These are phyloP conservation scores for Turritis glabra DNA, from an alignment of 345 rosid genomes.

Conservation along the genomic window DNA sequence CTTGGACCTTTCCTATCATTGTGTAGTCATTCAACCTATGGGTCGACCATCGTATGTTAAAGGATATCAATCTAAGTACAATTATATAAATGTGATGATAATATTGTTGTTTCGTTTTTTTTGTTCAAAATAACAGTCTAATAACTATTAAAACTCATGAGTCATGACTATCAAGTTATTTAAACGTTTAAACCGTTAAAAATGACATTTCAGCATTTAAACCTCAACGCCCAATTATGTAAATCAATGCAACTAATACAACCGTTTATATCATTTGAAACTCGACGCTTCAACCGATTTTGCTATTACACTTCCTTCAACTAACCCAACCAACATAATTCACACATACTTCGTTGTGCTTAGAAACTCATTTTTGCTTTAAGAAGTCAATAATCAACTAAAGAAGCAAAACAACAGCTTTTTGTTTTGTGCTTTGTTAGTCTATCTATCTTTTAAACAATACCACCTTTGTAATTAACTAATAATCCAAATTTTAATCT, in stretches of 20 bases:
- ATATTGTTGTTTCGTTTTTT: neutral
- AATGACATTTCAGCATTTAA: slow-evolving; percentile 34
- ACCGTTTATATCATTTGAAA: slow-evolving; percentile 36
- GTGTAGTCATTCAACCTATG: slow-evolving; percentile 24
- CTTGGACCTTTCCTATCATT: slow-evolving; percentile 15
- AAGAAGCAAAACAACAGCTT: slow-evolving; percentile 29
- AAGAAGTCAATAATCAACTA: slow-evolving; percentile 22
- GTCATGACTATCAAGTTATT: neutral
- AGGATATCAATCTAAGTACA: slow-evolving; percentile 2
- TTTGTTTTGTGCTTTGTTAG: slow-evolving; percentile 25
- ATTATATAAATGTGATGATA: slow-evolving; percentile 18
- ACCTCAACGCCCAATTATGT: slow-evolving; percentile 11
- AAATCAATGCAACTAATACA: slow-evolving; percentile 29
- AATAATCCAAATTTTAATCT: neutral
- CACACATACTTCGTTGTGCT: neutral
- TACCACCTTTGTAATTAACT: slow-evolving; percentile 1
- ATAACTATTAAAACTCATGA: slow-evolving; percentile 1
- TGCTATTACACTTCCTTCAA: slow-evolving; percentile 31
- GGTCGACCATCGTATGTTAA: slow-evolving; percentile 22
- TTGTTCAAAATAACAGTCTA: neutral
- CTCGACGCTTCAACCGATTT: slow-evolving; percentile 36
- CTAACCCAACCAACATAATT: slow-evolving; percentile 27
- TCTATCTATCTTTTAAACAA: slow-evolving; percentile 16
- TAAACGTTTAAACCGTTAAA: slow-evolving; percentile 14
- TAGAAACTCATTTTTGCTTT: slow-evolving; percentile 14